Percentiles rank a stretch among this genome's conserved stretches.
phyloP scores from a whole-genome alignment of 2,329 filamentous ascomycete genomes.

The Diaporthe helianthi region DNA sequence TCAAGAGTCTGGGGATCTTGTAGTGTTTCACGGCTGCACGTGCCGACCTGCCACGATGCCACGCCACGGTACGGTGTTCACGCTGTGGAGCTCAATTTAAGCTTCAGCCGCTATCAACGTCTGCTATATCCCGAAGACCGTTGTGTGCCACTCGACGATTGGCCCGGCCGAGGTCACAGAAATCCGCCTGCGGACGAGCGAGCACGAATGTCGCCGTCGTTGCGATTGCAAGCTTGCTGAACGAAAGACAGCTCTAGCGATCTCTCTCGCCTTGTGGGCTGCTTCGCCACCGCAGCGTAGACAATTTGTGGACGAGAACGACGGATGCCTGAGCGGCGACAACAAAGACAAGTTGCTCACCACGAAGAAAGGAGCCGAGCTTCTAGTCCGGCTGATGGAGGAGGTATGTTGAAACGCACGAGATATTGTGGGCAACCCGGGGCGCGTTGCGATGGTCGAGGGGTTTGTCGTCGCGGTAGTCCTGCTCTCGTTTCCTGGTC shows the following conservation, averaged over 20 bases:
- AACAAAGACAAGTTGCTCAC: conserved; percentile 4
- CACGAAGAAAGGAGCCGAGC: not conserved
- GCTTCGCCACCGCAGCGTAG: not conserved
- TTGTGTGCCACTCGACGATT: conserved; percentile 16
- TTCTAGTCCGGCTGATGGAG: not conserved
- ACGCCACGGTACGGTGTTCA: conserved; percentile 19
- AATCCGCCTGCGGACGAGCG: not conserved
- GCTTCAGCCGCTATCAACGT: conserved; percentile 26
- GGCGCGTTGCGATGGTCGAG: not conserved
- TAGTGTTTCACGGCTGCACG: conserved; percentile 19
- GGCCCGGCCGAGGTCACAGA: conserved; percentile 12
- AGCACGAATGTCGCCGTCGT: conserved; percentile 7
- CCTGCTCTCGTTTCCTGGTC: not conserved
- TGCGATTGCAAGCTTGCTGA: not conserved
- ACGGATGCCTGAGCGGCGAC: not conserved
- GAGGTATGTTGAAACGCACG: not conserved
- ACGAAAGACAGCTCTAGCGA: not conserved
- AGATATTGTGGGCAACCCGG: not conserved
- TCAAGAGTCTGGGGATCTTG: conserved; percentile 25
- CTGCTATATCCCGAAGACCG: conserved; percentile 6
- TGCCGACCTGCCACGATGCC: conserved; percentile 20
- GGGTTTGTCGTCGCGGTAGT: not conserved
- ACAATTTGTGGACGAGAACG: not conserved
- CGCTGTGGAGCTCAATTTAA: conserved; percentile 27
- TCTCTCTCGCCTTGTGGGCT: not conserved